Percentiles rank a stretch among this genome's conserved stretches.
phyloP scores from a whole-genome alignment of 306 rosid genomes.

The Vigna nakashimae region DNA sequence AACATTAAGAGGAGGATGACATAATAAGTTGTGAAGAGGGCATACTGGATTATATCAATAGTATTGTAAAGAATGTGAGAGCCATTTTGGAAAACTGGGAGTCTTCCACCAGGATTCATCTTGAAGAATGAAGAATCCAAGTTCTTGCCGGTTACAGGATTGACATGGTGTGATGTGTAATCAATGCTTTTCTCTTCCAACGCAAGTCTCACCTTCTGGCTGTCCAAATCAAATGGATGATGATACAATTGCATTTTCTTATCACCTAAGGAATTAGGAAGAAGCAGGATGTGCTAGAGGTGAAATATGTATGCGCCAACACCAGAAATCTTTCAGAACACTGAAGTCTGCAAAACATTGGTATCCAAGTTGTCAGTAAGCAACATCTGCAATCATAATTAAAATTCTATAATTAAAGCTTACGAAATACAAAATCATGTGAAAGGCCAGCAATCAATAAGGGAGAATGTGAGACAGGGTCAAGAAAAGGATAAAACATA shows the following conservation, averaged over 20 bases:
- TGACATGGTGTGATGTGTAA: constrained; percentile 91
- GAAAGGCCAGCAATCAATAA: constrained; percentile 13
- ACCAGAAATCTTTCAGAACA: constrained; percentile 40
- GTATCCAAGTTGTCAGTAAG: constrained; percentile 27
- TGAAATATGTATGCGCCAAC: constrained; percentile 27
- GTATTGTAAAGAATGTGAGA: constrained; percentile 76
- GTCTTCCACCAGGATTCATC: constrained; percentile 75
- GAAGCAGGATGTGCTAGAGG: constrained; percentile 29
- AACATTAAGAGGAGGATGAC: constrained; percentile 11
- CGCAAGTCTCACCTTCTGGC: constrained; percentile 93
- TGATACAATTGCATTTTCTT: constrained; percentile 89
- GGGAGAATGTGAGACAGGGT: constrained; percentile 6
- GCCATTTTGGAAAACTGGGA: constrained; percentile 92
- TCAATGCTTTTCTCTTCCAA: constrained; percentile 89
- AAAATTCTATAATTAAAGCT: constrained; percentile 10
- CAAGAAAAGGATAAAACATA: constrained; percentile 14
- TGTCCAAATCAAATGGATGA: constrained; percentile 87
- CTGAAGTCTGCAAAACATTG: constrained; percentile 50
- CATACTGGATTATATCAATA: constrained; percentile 88
- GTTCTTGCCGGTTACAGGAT: constrained; percentile 91
- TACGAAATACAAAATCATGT: background rate
- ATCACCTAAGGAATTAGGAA: constrained; percentile 38
- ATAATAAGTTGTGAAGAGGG: constrained; percentile 39
- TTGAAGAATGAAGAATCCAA: constrained; percentile 78
- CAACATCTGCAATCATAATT: background rate